Conservation (phyloP, 805 yeast genomes). For the Yamadazyma akitaensis region DNA sequence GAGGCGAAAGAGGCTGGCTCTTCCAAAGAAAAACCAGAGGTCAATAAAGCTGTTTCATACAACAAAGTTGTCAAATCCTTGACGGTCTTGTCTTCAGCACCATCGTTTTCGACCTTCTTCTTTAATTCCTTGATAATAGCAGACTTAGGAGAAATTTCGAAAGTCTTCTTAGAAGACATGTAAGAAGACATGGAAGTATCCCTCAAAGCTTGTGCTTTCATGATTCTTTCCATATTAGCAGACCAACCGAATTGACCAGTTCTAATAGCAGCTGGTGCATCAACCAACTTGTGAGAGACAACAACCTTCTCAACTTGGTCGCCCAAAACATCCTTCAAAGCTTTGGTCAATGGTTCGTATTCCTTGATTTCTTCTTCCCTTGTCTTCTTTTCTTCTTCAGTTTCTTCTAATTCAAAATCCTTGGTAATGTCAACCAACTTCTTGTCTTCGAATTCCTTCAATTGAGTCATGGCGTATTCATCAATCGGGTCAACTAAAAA, state of each 20-base stretch:
- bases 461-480: conserved; percentile 98
- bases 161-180: conserved; percentile 99
- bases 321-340: conserved; percentile 95
- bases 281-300: conserved; percentile 94
- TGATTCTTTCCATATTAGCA: conserved; percentile 99
- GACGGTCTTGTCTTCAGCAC: conserved; percentile 97
- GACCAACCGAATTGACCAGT: conserved; percentile 99
- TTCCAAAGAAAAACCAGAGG: conserved; percentile 98
- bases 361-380: conserved; percentile 93
- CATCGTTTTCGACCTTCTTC: conserved; percentile 94
- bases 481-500: conserved; percentile 99
- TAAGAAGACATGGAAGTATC: conserved; percentile 98
- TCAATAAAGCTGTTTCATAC: conserved; percentile 96
- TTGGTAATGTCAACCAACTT: conserved; percentile 97
- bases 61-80: conserved; percentile 94
- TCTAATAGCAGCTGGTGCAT: conserved; percentile 99
- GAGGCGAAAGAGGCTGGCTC: conserved; percentile 97
- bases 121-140: conserved; percentile 93
- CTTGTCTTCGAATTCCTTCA: conserved; percentile 99
- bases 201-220: conserved; percentile 99
- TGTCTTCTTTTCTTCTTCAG: conserved; percentile 93
- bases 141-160: conserved; percentile 97
- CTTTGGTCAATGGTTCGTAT: conserved; percentile 90
- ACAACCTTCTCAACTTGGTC: conserved; percentile 99
- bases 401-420: conserved; percentile 98